A percentile compares a stretch with the other conserved stretches of the same genome.
These are phyloP conservation scores for Kwoniella europaea DNA, from an alignment of 768 basidiomycete species.

Conservation along the genomic window DNA sequence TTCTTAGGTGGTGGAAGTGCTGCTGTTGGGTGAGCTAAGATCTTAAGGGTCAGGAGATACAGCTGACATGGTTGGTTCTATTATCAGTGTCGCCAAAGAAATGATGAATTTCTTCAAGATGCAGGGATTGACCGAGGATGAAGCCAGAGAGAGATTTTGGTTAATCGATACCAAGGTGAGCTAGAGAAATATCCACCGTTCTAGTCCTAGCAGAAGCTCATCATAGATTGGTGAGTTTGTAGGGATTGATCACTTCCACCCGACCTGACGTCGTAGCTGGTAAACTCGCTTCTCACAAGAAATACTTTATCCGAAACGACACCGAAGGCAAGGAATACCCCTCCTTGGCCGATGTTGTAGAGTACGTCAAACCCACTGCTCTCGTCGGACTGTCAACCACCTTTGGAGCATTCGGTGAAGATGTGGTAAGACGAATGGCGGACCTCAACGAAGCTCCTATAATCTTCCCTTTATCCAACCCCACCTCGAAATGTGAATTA, in stretches of 20 bases:
- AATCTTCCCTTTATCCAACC: slow-evolving; percentile 92
- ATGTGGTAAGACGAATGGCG: slow-evolving; percentile 76
- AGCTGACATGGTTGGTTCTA: slow-evolving; percentile 9
- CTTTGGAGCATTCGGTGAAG: slow-evolving; percentile 74
- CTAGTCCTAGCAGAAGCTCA: not conserved
- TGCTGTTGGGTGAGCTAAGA: slow-evolving; percentile 67
- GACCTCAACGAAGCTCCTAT: slow-evolving; percentile 75
- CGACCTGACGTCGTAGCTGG: slow-evolving; percentile 64
- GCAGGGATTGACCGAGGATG: slow-evolving; percentile 73
- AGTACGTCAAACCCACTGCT: slow-evolving; percentile 83
- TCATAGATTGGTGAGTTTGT: slow-evolving; percentile 31
- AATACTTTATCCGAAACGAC: slow-evolving; percentile 82
- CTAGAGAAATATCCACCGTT: not conserved
- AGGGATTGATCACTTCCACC: slow-evolving; percentile 78
- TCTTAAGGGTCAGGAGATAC: not conserved
- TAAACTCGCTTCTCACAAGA: slow-evolving; percentile 79
- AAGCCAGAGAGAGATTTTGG: slow-evolving; percentile 78
- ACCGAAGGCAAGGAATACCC: slow-evolving; percentile 77
- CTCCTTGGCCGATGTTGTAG: slow-evolving; percentile 75
- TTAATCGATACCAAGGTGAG: slow-evolving; percentile 71
- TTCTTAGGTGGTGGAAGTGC: slow-evolving; percentile 93
- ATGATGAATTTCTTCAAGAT: slow-evolving; percentile 83
- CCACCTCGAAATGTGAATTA: slow-evolving; percentile 60
- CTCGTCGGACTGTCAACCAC: slow-evolving; percentile 89
- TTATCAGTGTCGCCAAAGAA: slow-evolving; percentile 75